A percentile compares a stretch with the other conserved stretches of the same genome.
Conservation (phyloP, 2,329 filamentous ascomycete species). For the Ceratocystis smalleyi region DNA sequence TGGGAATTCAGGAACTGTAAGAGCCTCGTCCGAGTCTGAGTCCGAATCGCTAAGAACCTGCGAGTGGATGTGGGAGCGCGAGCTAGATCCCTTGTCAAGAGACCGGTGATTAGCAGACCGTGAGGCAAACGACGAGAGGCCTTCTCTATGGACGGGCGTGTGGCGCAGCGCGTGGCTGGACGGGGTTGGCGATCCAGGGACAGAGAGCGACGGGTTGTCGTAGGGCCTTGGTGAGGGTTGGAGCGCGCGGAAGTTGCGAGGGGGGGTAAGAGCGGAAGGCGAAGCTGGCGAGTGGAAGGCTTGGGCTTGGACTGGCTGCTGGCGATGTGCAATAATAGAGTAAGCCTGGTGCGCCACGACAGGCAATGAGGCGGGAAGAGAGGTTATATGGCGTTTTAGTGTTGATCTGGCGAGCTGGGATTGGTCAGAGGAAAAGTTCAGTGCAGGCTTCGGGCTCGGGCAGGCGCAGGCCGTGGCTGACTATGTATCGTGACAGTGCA, state of each 20-base stretch:
- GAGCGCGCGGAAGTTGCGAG: constrained; percentile 25
- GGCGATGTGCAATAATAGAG: constrained; percentile 11
- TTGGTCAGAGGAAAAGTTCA: not conserved
- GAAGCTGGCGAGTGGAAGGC: not conserved
- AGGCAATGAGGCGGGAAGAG: constrained; percentile 7
- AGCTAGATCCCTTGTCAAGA: constrained; percentile 22
- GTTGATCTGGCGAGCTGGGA: not conserved
- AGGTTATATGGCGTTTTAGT: not conserved
- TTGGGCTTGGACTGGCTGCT: constrained; percentile 15
- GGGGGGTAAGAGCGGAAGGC: not conserved
- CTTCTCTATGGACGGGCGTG: constrained; percentile 18
- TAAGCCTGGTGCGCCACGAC: constrained; percentile 15
- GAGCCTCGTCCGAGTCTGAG: constrained; percentile 21
- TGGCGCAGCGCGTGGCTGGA: constrained; percentile 20
- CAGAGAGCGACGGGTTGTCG: constrained; percentile 28
- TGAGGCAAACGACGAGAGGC: constrained; percentile 17
- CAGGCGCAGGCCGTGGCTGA: not conserved
- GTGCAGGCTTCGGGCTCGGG: not conserved
- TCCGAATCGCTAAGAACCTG: constrained; percentile 35
- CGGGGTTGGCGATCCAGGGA: constrained; percentile 31
- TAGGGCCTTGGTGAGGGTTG: constrained; percentile 35
- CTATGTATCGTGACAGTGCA: too few species aligned
- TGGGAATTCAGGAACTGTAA: constrained; percentile 23
- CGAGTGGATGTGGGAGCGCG: constrained; percentile 27
- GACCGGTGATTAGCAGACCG: constrained; percentile 19